Evolutionary conservation across 805 yeast species (phyloP).

Genomic region (Cyberlindnera nakhonratchasimensis): DNA sequence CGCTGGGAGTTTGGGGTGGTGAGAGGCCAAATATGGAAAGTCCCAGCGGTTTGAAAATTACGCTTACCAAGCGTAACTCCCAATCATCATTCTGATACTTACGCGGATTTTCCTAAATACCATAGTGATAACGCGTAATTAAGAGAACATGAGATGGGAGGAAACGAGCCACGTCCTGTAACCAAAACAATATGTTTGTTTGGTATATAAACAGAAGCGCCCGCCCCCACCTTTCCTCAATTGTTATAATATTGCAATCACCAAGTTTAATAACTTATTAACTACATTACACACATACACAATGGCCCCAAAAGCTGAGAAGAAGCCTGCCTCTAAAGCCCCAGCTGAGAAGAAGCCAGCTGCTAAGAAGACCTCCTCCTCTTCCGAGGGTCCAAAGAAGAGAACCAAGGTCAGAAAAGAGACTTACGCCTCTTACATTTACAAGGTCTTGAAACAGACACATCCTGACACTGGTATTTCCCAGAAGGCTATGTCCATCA

Average conservation of each 20-base stretch:
- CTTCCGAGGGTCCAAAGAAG: slow-evolving; percentile 80
- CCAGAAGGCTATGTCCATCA: slow-evolving; percentile 96
- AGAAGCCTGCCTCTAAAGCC: slow-evolving; percentile 77
- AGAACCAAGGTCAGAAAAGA: slow-evolving; percentile 96
- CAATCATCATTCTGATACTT: slow-evolving; percentile 1
- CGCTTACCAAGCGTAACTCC: slow-evolving; percentile 3
- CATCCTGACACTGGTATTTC: slow-evolving; percentile 99
- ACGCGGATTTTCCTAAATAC: not conserved
- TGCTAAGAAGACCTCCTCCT: slow-evolving; percentile 75
- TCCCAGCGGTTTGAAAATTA: slow-evolving; percentile 2
- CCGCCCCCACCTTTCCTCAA: slow-evolving; percentile 1
- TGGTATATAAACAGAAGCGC: slow-evolving; percentile 14
- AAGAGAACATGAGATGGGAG: not conserved
- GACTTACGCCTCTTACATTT: slow-evolving; percentile 95
- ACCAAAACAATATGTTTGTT: slow-evolving; percentile 5
- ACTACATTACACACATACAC: slow-evolving; percentile 23
- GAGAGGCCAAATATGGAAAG: not conserved
- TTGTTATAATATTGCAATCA: not conserved
- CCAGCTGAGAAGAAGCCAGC: slow-evolving; percentile 98
- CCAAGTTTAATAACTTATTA: not conserved
- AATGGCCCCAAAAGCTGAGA: slow-evolving; percentile 68
- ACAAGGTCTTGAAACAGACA: slow-evolving; percentile 97
- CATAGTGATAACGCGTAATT: slow-evolving; percentile 7
- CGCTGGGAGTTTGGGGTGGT: not conserved
- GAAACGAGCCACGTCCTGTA: not conserved